Conservation (phyloP, 176 grass and related monocot species). For the Oryza rufipogon region DNA sequence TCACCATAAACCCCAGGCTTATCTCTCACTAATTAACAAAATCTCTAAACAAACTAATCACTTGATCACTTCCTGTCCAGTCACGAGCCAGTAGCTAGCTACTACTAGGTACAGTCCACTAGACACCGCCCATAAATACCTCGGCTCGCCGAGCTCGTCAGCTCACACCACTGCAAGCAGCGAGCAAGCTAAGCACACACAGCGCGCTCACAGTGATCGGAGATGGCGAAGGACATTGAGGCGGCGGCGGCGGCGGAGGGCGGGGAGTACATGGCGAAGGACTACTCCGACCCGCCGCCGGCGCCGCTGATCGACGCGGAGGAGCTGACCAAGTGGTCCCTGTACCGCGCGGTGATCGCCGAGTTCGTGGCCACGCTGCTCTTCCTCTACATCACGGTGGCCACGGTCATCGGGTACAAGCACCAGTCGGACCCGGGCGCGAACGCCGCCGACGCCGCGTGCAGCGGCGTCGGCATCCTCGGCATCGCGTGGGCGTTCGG, state of each 20-base stretch:
- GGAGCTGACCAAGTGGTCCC: slow-evolving; percentile 87
- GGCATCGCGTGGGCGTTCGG: slow-evolving; percentile 99
- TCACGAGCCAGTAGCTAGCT: slow-evolving; percentile 37
- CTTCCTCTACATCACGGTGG: slow-evolving; percentile 89
- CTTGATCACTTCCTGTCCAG: slow-evolving; percentile 32
- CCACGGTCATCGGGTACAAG: slow-evolving; percentile 88
- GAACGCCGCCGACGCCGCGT: slow-evolving; percentile 53
- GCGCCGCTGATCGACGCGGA: slow-evolving; percentile 68
- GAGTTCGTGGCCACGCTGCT: slow-evolving; percentile 91
- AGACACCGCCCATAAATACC: slow-evolving; percentile 64
- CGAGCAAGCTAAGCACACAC: background rate
- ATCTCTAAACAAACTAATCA: slow-evolving; percentile 49
- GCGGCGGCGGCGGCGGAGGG: slow-evolving; percentile 33
- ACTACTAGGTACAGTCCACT: background rate
- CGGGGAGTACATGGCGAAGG: slow-evolving; percentile 63
- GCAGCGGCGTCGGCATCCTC: slow-evolving; percentile 82
- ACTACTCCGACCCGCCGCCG: slow-evolving; percentile 85
- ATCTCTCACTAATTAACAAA: slow-evolving; percentile 35
- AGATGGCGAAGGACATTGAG: slow-evolving; percentile 75
- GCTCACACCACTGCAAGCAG: slow-evolving; percentile 31
- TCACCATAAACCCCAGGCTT: slow-evolving; percentile 30
- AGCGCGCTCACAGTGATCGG: too few species aligned
- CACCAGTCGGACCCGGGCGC: slow-evolving; percentile 64
- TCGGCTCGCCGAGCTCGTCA: slow-evolving; percentile 34
- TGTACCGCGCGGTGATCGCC: slow-evolving; percentile 84